Conservation (phyloP, 352 stramenopile genomes). For the Halophytophthora batemanensis region DNA sequence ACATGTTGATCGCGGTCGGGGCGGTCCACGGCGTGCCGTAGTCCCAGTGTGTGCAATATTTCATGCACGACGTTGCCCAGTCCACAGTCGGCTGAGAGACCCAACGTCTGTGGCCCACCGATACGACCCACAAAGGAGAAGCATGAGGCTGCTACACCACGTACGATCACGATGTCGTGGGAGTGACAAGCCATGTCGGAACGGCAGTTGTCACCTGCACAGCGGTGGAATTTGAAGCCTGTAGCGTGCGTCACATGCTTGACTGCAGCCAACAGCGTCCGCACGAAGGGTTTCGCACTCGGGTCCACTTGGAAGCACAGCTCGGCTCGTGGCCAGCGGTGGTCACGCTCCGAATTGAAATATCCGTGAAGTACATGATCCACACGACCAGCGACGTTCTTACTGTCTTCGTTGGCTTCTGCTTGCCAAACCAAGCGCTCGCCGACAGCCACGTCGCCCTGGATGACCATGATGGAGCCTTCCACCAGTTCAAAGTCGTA, state of each 20-base stretch:
- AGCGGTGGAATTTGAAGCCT: conserved; percentile 63
- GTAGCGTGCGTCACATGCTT: conserved; percentile 59
- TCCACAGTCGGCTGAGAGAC: conserved; percentile 65
- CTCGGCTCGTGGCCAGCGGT: conserved; percentile 55
- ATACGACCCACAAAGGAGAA: conserved; percentile 80
- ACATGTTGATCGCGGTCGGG: conserved; percentile 74
- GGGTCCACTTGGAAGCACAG: conserved; percentile 71
- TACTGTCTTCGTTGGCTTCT: conserved; percentile 4
- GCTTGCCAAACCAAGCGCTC: conserved; percentile 38
- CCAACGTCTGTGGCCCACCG: conserved; percentile 57
- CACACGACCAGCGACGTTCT: conserved; percentile 16
- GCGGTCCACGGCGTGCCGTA: conserved; percentile 72
- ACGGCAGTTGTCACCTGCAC: conserved; percentile 41
- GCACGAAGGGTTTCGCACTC: conserved; percentile 35
- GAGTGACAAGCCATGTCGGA: conserved; percentile 35
- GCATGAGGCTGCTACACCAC: conserved; percentile 51
- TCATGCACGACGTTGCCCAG: conserved; percentile 81
- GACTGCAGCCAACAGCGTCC: conserved; percentile 50
- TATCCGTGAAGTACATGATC: conserved; percentile 66
- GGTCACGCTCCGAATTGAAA: conserved; percentile 75
- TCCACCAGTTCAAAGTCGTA: conserved; percentile 79
- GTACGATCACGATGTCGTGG: conserved; percentile 65
- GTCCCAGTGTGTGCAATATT: conserved; percentile 64
- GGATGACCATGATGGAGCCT: conserved; percentile 71
- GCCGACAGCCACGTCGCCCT: conserved; percentile 75